Evolutionary conservation across 805 yeast genomes (phyloP).

Genomic region (Yarrowia sp.): DNA sequence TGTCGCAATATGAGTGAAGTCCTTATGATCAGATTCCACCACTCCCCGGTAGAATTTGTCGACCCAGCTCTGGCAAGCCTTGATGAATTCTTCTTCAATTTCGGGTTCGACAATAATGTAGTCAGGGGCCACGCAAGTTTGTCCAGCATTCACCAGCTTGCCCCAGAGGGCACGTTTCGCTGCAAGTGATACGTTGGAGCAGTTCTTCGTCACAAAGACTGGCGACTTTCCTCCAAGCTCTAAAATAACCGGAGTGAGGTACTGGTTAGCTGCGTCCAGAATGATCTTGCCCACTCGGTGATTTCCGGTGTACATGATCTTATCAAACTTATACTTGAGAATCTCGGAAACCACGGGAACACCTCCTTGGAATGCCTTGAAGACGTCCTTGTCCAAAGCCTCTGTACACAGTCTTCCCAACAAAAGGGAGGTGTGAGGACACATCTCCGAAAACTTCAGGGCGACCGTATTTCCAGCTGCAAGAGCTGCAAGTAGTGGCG

Average conservation of each 20-base stretch:
- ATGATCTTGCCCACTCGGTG: slow-evolving; percentile 76
- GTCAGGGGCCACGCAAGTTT: slow-evolving; percentile 90
- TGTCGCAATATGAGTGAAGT: slow-evolving; percentile 68
- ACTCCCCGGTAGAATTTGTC: slow-evolving; percentile 52
- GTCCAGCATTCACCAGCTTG: slow-evolving; percentile 83
- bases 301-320: slow-evolving; percentile 87
- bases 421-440: slow-evolving; percentile 64
- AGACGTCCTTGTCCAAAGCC: slow-evolving; percentile 62
- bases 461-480: slow-evolving; percentile 84
- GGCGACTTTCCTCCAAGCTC: slow-evolving; percentile 97
- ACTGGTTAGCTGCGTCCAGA: slow-evolving; percentile 79
- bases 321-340: slow-evolving; percentile 72
- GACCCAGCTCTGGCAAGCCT: slow-evolving; percentile 53
- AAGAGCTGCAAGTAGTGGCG: slow-evolving; percentile 77
- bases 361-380: slow-evolving; percentile 76
- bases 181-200: slow-evolving; percentile 45
- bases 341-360: slow-evolving; percentile 65
- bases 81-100: slow-evolving; percentile 60
- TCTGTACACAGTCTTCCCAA: slow-evolving; percentile 62
- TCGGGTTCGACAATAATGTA: slow-evolving; percentile 70
- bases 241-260: slow-evolving; percentile 76
- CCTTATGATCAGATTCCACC: slow-evolving; percentile 41
- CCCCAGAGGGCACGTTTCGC: slow-evolving; percentile 79
- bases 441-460: slow-evolving; percentile 73
- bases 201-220: slow-evolving; percentile 53